These are phyloP conservation scores for Exobasidium cylindrosporum DNA, from an alignment of 1,284 basidiomycete genomes.

Conservation along the genomic window DNA sequence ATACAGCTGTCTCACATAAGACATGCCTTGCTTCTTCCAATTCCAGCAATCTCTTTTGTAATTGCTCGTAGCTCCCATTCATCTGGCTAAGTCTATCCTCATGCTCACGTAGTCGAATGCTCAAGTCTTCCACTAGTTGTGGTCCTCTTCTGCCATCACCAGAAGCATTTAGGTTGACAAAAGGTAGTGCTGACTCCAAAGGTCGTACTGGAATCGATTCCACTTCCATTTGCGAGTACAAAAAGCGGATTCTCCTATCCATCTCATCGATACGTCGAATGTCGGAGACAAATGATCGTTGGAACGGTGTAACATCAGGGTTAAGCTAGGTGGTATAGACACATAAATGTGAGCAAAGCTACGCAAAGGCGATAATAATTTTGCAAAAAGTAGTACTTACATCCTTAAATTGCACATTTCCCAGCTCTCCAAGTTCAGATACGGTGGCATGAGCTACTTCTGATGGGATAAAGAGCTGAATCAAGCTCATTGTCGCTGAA, in stretches of 20 bases:
- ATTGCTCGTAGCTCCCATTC: slow-evolving; percentile 87
- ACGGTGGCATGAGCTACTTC: slow-evolving; percentile 97
- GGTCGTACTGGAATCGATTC: slow-evolving; percentile 71
- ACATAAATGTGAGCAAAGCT: neutral
- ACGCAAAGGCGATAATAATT: neutral
- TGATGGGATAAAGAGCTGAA: slow-evolving; percentile 94
- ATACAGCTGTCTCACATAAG: slow-evolving; percentile 88
- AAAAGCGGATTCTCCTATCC: slow-evolving; percentile 88
- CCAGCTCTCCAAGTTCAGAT: slow-evolving; percentile 88
- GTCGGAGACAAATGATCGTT: slow-evolving; percentile 94
- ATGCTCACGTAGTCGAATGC: slow-evolving; percentile 80
- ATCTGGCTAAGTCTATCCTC: slow-evolving; percentile 83
- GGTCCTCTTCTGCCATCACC: slow-evolving; percentile 61
- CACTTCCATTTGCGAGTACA: slow-evolving; percentile 77
- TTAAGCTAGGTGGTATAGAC: slow-evolving; percentile 71
- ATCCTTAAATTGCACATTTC: slow-evolving; percentile 96
- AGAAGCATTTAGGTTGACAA: slow-evolving; percentile 31
- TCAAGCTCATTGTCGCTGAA: slow-evolving; percentile 74
- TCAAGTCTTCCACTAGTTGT: slow-evolving; percentile 89
- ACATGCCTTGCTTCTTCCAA: slow-evolving; percentile 87
- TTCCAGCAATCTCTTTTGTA: slow-evolving; percentile 82
- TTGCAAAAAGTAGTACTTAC: slow-evolving; percentile 63
- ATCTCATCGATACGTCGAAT: slow-evolving; percentile 93
- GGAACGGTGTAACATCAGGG: slow-evolving; percentile 91
- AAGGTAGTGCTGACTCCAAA: slow-evolving; percentile 53